Base-by-base conservation (phyloP, 306 rosid genomes). In the Astragalus membranaceus region DNA sequence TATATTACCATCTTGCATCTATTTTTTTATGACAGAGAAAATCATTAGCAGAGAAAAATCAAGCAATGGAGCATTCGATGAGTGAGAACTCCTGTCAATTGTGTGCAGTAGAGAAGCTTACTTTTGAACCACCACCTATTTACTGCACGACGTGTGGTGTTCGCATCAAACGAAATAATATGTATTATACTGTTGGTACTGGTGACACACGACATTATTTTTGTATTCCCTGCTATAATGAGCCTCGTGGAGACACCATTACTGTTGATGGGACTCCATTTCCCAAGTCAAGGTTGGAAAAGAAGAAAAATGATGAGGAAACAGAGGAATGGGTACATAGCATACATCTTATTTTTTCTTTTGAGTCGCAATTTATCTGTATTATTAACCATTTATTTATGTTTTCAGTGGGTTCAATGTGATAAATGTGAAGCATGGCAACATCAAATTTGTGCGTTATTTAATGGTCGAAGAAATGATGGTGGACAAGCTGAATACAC, bases 361-460 rank as follows among this genome's bases (percentile, higher is more conserved):
- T 74, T 69, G 29, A 12, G 49, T 67, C 47, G 15, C 16, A 32
- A 23, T 80, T 67, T 26, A 54, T 85, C 64, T 83, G 64, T 71
- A 76, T 69, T 42, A 59, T 71, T 64, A 64, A 44, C 26, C 9
- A 30, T 54, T 26, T 51, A 23, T 83, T 32, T 29, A 62, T 33
- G 11, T 63, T 30, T 83, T 78, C 87, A 94, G 99, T 95, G 97
- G 97, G 99, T 95, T 80, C 99, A 91, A 85, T 95, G 99, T 83
- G 99, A 95, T 83, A 95, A 91, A 82, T 95, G 99, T 64, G 97
- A 95, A 85, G 99, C 97, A 37, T 95, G 99, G 97, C 99, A 95
- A 54, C 99, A 95, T 81, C 99, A 95, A 82, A 89, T 95, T 64
- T 95, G 99, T 82, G 97, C 96, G 72, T 76, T 95, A 71, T 94